Percentiles rank a stretch among this genome's conserved stretches.
These are phyloP conservation scores for Physcomitrium patens DNA, from an alignment of 225 moss, liverwort and hornwort species.

Conservation along the genomic window DNA sequence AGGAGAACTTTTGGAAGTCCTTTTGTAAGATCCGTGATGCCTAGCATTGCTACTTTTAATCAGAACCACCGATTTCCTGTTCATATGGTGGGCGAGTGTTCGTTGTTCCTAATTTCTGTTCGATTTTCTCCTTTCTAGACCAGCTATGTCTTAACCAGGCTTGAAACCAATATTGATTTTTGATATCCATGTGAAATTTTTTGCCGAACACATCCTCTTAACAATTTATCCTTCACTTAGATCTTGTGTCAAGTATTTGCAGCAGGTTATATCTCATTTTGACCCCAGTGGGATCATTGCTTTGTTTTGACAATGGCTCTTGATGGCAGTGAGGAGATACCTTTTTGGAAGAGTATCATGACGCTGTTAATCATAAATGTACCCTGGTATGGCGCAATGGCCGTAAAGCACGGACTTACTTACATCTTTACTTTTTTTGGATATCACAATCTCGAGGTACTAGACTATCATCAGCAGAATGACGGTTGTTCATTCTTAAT, in stretches of 20 bases:
- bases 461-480: neutral
- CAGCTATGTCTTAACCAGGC: neutral
- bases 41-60: neutral
- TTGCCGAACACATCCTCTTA: neutral
- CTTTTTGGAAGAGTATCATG: slow-evolving; percentile 48
- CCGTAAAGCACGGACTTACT: slow-evolving; percentile 50
- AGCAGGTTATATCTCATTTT: slow-evolving; percentile 7
- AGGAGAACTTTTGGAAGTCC: slow-evolving; percentile 56
- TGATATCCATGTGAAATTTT: slow-evolving; percentile 3
- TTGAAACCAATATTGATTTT: neutral
- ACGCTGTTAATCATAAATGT: slow-evolving; percentile 41
- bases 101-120: neutral
- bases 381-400: slow-evolving; percentile 71
- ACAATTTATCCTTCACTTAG: neutral
- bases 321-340: slow-evolving; percentile 58
- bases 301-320: slow-evolving; percentile 17
- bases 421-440: slow-evolving; percentile 55
- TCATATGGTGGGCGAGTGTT: neutral
- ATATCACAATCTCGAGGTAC: slow-evolving; percentile 63
- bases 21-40: slow-evolving; percentile 48
- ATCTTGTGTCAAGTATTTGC: neutral
- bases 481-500: neutral
- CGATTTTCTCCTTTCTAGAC: slow-evolving; percentile 8
- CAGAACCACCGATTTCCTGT: neutral
- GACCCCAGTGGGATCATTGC: neutral